These are phyloP conservation scores for Fragaria iinumae DNA, from an alignment of 306 rosid species.

Conservation along the genomic window DNA sequence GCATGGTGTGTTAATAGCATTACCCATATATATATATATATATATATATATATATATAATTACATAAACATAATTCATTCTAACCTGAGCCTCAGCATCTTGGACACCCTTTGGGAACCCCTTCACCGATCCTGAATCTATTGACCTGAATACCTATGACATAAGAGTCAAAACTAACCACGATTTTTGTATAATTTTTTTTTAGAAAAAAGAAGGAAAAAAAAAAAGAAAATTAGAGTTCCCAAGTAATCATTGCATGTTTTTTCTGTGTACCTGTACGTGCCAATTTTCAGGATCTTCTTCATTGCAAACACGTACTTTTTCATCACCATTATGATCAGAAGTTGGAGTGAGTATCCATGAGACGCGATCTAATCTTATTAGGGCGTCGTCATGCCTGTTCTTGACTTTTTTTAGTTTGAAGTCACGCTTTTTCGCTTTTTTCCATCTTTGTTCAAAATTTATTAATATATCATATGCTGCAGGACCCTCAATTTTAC, in stretches of 20 bases:
- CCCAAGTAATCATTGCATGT: background rate
- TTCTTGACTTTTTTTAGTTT: conserved; percentile 51
- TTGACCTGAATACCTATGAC: conserved; percentile 66
- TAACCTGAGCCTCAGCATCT: conserved; percentile 65
- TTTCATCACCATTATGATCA: conserved; percentile 38
- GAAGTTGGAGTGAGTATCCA: conserved; percentile 55
- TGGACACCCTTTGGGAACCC: conserved; percentile 67
- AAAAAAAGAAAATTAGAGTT: background rate
- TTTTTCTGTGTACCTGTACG: conserved; percentile 53
- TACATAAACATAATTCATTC: conserved; percentile 18
- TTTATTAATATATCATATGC: conserved; percentile 70
- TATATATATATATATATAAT: too few species aligned
- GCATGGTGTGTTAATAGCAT: too few species aligned
- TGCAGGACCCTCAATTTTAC: conserved; percentile 81
- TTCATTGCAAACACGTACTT: conserved; percentile 37
- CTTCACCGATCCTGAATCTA: conserved; percentile 78
- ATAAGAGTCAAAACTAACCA: conserved; percentile 34
- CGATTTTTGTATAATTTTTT: conserved; percentile 8
- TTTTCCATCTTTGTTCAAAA: conserved; percentile 74
- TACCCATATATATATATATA: too few species aligned
- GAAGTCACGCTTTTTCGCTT: conserved; percentile 69
- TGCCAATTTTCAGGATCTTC: conserved; percentile 64
- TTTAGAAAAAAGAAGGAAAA: background rate
- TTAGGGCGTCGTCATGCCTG: conserved; percentile 67
- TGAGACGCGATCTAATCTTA: conserved; percentile 60